Conservation (phyloP, 805 yeast species). For the Scheffersomyces ergatensis region DNA sequence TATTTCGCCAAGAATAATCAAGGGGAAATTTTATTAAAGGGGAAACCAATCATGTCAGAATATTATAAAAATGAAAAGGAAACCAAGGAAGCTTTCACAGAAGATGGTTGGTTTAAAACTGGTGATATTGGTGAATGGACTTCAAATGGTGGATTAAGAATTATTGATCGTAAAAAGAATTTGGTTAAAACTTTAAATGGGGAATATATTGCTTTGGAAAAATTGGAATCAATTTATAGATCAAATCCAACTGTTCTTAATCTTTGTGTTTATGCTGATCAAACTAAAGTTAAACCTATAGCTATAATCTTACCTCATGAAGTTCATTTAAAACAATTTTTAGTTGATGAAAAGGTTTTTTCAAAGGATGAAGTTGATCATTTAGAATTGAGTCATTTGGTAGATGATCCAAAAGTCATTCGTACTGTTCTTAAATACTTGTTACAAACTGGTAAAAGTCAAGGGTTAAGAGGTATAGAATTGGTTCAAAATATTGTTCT, state of each 20-base stretch:
- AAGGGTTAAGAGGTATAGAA: conserved; percentile 85
- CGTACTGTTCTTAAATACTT: conserved; percentile 57
- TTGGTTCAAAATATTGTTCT: conserved; percentile 74
- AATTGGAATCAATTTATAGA: conserved; percentile 87
- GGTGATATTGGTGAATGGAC: conserved; percentile 98
- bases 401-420: conserved; percentile 55
- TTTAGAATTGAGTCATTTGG: conserved; percentile 45
- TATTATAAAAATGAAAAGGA: conserved; percentile 84
- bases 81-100: conserved; percentile 68
- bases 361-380: conserved; percentile 48
- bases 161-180: conserved; percentile 94
- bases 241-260: conserved; percentile 74
- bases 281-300: conserved; percentile 81
- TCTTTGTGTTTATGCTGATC: conserved; percentile 92
- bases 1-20: conserved; percentile 86
- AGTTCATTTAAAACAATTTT: conserved; percentile 49
- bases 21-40: conserved; percentile 86
- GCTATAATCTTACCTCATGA: conserved; percentile 87
- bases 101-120: conserved; percentile 92
- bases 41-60: conserved; percentile 68
- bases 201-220: conserved; percentile 96
- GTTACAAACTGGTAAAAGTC: conserved; percentile 71
- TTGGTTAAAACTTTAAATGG: conserved; percentile 94
- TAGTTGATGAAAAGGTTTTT: conserved; percentile 51
- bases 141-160: conserved; percentile 67